Percentiles rank a stretch among this genome's conserved stretches.
phyloP scores from a whole-genome alignment of 169 alveolate genomes.

The Ichthyophthirius multifiliis region DNA sequence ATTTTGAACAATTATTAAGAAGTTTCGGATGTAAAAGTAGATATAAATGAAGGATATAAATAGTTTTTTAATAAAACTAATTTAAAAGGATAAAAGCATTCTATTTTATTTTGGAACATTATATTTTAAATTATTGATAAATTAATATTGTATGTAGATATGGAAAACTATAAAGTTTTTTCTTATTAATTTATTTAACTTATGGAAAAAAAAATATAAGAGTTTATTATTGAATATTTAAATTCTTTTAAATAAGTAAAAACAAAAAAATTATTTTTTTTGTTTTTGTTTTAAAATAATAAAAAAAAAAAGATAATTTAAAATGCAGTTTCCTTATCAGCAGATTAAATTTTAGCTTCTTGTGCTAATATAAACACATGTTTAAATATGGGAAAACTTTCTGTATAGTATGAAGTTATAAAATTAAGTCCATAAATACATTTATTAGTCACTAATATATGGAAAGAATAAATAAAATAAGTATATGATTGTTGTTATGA shows the following conservation, averaged over 20 bases:
- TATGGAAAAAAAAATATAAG: background rate
- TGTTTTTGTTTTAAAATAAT: background rate
- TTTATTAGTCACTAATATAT: background rate
- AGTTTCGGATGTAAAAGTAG: background rate
- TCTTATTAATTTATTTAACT: background rate
- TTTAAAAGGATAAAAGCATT: slow-evolving; percentile 1
- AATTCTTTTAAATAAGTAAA: background rate
- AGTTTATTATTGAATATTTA: background rate
- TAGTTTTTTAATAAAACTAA: background rate
- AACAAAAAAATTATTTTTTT: background rate
- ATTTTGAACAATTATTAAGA: background rate
- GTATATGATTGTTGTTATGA: background rate
- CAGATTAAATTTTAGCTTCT: background rate
- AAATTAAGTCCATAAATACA: background rate
- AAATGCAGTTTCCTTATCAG: background rate
- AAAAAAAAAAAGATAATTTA: background rate
- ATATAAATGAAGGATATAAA: background rate
- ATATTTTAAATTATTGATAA: background rate
- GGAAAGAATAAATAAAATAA: background rate
- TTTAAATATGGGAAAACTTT: background rate
- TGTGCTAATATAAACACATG: slow-evolving; percentile 7
- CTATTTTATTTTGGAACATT: background rate
- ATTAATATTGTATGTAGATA: background rate
- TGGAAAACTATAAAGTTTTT: background rate
- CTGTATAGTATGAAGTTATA: background rate